Base-by-base conservation (phyloP, 1,284 basidiomycete genomes). In the Puccinia novopanici region DNA sequence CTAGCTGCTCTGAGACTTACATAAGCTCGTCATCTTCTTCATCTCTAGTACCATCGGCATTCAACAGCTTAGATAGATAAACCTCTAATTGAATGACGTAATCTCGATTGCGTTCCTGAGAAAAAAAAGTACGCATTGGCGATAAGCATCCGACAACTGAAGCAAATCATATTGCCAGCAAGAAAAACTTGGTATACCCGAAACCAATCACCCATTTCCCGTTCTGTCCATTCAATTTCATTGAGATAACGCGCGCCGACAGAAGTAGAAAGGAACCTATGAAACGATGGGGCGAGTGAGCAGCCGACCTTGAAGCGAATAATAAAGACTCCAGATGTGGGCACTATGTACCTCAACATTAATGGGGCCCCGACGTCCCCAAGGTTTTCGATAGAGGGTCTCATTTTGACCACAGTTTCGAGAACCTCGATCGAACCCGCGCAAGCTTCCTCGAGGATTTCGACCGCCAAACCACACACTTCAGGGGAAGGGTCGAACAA, bases 201-300 rank as follows among this genome's bases (percentile, higher is more conserved):
- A 84, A 96, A 93, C 97, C 97, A 99, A 81, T 91, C 89, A 82
- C 99, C 94, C 89, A 99, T 93, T 87, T 98, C 94, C 70, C 92
- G 89, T 83, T 95, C 92, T 81, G 99, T 95, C 84, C 97, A 98
- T 24, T 92, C 92, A 30, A 93, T 91, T 82, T 94, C 92, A 84
- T 92, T 92, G 3, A 99, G 89, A 85, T 96, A 98, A 2, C 91
- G 89, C 85, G 98, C 97, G 0, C 97, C 97, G 80, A 92, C 91
- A 0, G 93, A 90, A 0, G 94, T 98, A 2, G 95, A 97, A 88
- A 99, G 92, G 86, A 98, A 98, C 84, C 94, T 97, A 82, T 42
- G 80, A 68, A 61, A 59, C 40, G 4, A 22, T 13, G n/a, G 4
- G 40, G 42, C 10, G 6, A 52, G 27, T 67, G 37, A 75, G 61